phyloP scores from a whole-genome alignment of 345 rosid genomes.

The Arabidopsis suecica region DNA sequence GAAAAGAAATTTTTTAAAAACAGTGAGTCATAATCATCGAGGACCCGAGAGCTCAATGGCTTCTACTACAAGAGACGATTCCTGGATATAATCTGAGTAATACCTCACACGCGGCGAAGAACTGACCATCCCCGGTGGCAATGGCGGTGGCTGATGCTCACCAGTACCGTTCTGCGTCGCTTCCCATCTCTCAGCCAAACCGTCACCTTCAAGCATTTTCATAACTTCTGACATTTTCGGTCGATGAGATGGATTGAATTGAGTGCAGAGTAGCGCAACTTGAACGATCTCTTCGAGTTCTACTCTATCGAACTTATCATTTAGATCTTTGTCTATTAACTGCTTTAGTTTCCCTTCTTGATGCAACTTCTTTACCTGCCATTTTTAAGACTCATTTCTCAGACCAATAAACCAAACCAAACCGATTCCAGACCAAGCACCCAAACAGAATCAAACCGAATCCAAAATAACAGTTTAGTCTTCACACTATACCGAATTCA shows the following conservation, averaged over 20 bases:
- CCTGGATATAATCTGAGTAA: slow-evolving; percentile 85
- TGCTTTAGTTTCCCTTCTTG: slow-evolving; percentile 75
- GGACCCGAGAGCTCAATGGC: slow-evolving; percentile 99
- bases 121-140: slow-evolving; percentile 39
- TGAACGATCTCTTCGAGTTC: slow-evolving; percentile 81
- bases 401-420: neutral
- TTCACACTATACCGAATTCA: neutral
- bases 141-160: slow-evolving; percentile 46
- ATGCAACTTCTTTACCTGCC: slow-evolving; percentile 91
- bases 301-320: slow-evolving; percentile 60
- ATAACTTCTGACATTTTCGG: slow-evolving; percentile 83
- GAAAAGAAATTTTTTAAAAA: neutral
- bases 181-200: slow-evolving; percentile 87
- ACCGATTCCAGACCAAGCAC: neutral
- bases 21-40: slow-evolving; percentile 50
- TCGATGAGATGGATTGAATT: slow-evolving; percentile 68
- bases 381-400: slow-evolving; percentile 16
- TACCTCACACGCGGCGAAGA: slow-evolving; percentile 41
- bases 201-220: slow-evolving; percentile 87
- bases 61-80: slow-evolving; percentile 87
- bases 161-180: slow-evolving; percentile 59
- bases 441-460: neutral
- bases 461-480: neutral
- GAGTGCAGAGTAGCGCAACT: slow-evolving; percentile 85
- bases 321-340: slow-evolving; percentile 81